Conservation (phyloP, 1,139 yeast species). For the Petasospora rhodanensis region DNA sequence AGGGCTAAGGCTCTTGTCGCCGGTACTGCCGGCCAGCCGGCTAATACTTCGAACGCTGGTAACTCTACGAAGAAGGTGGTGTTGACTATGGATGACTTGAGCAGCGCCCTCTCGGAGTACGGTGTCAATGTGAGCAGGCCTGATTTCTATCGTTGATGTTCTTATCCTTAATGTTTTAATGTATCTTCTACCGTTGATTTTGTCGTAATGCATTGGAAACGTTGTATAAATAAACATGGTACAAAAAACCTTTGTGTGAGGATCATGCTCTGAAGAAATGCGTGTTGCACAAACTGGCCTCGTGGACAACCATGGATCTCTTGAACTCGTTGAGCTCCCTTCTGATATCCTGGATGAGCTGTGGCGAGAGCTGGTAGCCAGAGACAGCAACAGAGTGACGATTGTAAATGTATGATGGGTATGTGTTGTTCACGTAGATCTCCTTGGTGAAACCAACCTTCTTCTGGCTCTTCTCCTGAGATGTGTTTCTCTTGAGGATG, state of each 20-base stretch:
- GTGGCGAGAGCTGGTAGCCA: conserved; percentile 21
- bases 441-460: conserved; percentile 24
- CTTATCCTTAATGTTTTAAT: too few species aligned
- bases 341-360: conserved; percentile 26
- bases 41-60: conserved; percentile 36
- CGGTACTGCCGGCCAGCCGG: conserved; percentile 43
- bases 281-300: conserved; percentile 23
- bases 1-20: conserved; percentile 76
- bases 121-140: conserved; percentile 91
- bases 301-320: conserved; percentile 26
- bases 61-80: conserved; percentile 72
- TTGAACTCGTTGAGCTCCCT: conserved; percentile 27
- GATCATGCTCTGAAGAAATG: conserved; percentile 26
- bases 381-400: conserved; percentile 24
- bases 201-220: too few species aligned
- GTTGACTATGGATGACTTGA: conserved; percentile 82
- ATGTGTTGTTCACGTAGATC: conserved; percentile 25
- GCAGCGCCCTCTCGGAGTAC: conserved; percentile 85
- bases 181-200: conserved; percentile 1
- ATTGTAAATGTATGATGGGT: conserved; percentile 23
- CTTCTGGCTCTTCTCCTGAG: too few species aligned
- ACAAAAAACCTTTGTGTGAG: too few species aligned
- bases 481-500: conserved; percentile 12
- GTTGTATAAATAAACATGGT: too few species aligned
- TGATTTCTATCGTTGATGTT: conserved; percentile 82